Base-by-base conservation (phyloP, 306 rosid species). In the Senna siamea region DNA sequence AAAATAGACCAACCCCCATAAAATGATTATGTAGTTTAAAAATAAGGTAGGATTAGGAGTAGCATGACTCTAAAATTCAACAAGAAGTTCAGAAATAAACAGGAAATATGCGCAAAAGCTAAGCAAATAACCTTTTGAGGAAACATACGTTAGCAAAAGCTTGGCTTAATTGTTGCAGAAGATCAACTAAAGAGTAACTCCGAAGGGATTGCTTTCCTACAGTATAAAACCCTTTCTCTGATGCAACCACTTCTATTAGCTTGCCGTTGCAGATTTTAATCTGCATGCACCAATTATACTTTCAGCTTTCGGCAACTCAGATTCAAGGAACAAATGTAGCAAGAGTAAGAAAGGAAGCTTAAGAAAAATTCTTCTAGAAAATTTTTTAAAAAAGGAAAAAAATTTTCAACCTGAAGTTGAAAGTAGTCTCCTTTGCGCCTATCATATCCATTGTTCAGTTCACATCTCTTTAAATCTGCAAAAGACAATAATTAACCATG, bases 231-330 rank as follows among this genome's bases (percentile, higher is more conserved):
- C 98, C 98, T 80, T 94, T 91, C 54, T 82, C 84, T 56, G 98
- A 92, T 71, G 89, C 90, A 66, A 86, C 84, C 76, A 88, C 98
- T 78, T 86, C 95, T 76, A 94, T 69, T 58, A 82, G 83, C 82
- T 92, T 94, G 34, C 98, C 98, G 69, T 91, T 94, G 84, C 96
- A 87, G 51, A 94, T 91, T 84, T 85, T 94, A 50, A 92, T 85
- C 98, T 93, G 89, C 87, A 12, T 26, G 5, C 73, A 79, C 28
- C 47, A 48, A 73, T 43, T 56, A 59, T 58, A 66, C 30, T 34
- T 70, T 59, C 32, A 76, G 51, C 53, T 56, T 77, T 52, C 56
- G 19, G 23, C 46, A 44, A 60, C 15, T 35, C 50, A 52, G 2
- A 35, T 23, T 13, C 58, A 46, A n/a, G 46, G 20, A 11, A 23